These are phyloP conservation scores for Cyberlindnera subsufficiens DNA, from an alignment of 805 yeast genomes.

Conservation along the genomic window DNA sequence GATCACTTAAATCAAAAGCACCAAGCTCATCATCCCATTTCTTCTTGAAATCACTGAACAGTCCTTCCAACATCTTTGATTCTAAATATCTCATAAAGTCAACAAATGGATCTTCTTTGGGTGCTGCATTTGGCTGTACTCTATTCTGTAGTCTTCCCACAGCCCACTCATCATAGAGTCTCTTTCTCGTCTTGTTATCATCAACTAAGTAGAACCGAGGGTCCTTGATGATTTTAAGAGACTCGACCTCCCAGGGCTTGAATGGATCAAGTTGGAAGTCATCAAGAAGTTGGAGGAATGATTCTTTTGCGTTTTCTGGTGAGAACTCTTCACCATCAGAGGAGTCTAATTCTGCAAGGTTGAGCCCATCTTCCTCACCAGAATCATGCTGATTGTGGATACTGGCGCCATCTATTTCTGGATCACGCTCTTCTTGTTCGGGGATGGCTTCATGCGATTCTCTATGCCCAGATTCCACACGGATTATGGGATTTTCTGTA, in stretches of 20 bases:
- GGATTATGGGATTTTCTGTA: conserved; percentile 1
- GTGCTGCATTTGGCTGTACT: not conserved
- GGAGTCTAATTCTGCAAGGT: conserved; percentile 11
- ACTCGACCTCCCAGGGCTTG: conserved; percentile 43
- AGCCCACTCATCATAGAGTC: conserved; percentile 43
- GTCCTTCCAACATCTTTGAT: conserved; percentile 21
- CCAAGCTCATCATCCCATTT: conserved; percentile 25
- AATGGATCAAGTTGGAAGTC: conserved; percentile 34
- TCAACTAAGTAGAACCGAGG: conserved; percentile 32
- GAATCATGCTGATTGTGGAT: conserved; percentile 1
- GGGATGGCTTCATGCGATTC: not conserved
- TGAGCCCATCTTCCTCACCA: conserved; percentile 20
- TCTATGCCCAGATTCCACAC: too few relatives aligned
- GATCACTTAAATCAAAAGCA: conserved; percentile 24
- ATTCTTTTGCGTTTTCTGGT: conserved; percentile 2
- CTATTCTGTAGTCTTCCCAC: not conserved
- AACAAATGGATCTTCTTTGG: conserved; percentile 11
- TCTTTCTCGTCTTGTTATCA: conserved; percentile 29
- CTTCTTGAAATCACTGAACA: conserved; percentile 35
- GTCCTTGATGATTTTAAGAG: conserved; percentile 35
- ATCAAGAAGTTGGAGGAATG: conserved; percentile 32
- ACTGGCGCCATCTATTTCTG: conserved; percentile 3
- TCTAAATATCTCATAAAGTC: conserved; percentile 26
- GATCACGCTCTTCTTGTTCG: conserved; percentile 1
- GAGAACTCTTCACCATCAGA: conserved; percentile 3